A percentile compares a stretch with the other conserved stretches of the same genome.
Conservation (phyloP, 2,329 filamentous ascomycete species). For the Xylariaceae sp. region DNA sequence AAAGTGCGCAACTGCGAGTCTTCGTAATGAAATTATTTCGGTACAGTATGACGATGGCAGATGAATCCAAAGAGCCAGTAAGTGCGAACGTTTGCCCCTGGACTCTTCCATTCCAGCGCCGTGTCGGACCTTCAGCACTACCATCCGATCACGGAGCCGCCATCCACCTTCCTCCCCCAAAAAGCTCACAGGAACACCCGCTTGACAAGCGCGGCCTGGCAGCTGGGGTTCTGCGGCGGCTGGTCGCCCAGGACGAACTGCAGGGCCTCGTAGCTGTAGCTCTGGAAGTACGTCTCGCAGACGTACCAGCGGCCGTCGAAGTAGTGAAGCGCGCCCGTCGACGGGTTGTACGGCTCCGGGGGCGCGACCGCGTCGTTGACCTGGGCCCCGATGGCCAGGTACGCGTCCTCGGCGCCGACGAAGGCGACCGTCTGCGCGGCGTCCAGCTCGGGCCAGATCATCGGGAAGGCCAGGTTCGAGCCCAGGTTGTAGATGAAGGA, state of each 20-base stretch:
- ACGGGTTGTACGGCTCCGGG: constrained; percentile 9
- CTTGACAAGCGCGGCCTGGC: constrained; percentile 10
- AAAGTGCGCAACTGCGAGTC: too few species aligned
- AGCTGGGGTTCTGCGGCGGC: constrained; percentile 15
- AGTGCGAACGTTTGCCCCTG: too few species aligned
- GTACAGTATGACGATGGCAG: too few species aligned
- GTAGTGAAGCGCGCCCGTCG: constrained; percentile 5
- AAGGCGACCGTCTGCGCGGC: constrained; percentile 8
- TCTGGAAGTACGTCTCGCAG: constrained; percentile 14
- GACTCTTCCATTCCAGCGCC: too few species aligned
- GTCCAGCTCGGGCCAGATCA: constrained; percentile 8
- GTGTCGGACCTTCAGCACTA: too few species aligned
- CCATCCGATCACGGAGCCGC: too few species aligned
- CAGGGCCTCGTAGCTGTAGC: constrained; percentile 13
- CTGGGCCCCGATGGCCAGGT: constrained; percentile 10
- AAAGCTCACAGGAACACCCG: constrained; percentile 8
- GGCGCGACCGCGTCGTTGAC: constrained; percentile 11
- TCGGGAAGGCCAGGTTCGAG: constrained; percentile 15
- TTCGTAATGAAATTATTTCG: too few species aligned
- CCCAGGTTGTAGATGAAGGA: constrained; percentile 11
- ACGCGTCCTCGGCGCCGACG: constrained; percentile 3
- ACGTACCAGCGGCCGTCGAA: constrained; percentile 13
- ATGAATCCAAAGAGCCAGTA: too few species aligned
- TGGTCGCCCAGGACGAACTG: constrained; percentile 12
- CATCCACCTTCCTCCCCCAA: background rate